Conservation (phyloP, 192 early-diverging fungal species). For the Funneliformis geosporum region DNA sequence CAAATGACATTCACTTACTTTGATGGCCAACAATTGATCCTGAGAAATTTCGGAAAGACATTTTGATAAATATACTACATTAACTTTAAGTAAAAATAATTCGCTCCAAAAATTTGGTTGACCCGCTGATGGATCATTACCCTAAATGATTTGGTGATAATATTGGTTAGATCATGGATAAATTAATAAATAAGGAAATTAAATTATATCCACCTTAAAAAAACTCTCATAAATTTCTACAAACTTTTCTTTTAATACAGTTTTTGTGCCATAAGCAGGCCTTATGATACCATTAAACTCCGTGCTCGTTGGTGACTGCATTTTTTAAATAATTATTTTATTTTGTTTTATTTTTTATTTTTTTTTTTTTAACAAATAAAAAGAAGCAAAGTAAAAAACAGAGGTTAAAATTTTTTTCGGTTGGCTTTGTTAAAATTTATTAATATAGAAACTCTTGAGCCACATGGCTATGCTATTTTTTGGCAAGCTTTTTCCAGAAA, state of each 20-base stretch:
- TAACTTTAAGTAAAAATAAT: slow-evolving; percentile 52
- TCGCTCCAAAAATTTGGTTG: slow-evolving; percentile 51
- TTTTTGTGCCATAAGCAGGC: slow-evolving; percentile 37
- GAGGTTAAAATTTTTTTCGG: background rate
- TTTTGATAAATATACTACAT: slow-evolving; percentile 39
- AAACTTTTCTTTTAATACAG: slow-evolving; percentile 54
- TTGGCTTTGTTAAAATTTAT: background rate
- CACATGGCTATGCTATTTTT: background rate
- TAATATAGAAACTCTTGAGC: background rate
- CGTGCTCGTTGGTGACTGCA: slow-evolving; percentile 1
- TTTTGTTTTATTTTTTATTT: no score
- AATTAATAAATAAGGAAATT: background rate
- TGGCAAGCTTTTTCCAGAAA: no score
- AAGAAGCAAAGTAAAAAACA: background rate
- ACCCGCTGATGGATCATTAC: slow-evolving; percentile 48
- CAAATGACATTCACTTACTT: slow-evolving; percentile 20
- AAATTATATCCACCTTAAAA: slow-evolving; percentile 40
- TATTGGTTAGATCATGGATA: background rate
- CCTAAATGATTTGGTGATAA: slow-evolving; percentile 31
- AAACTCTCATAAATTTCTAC: slow-evolving; percentile 51
- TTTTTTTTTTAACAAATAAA: background rate
- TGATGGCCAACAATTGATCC: slow-evolving; percentile 46
- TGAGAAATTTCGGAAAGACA: slow-evolving; percentile 44
- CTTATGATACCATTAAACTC: background rate
- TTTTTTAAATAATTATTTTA: no score